Conservation (phyloP, 495 filamentous ascomycete species). For the Penicillium atrosanguineum region DNA sequence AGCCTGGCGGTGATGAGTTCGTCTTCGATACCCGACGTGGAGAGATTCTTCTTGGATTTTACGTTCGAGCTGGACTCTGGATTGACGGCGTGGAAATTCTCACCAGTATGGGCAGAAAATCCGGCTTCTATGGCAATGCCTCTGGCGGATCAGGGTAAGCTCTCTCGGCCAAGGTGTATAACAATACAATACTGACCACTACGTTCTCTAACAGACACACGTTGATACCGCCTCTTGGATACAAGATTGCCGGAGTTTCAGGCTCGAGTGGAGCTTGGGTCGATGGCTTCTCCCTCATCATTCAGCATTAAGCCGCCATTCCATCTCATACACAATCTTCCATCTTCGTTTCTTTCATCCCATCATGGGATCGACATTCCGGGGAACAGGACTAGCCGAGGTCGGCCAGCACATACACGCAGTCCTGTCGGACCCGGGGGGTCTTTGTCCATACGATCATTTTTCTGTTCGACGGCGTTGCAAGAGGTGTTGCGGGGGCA, state of each 20-base stretch:
- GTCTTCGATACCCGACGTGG: constrained; percentile 79
- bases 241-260: constrained; percentile 81
- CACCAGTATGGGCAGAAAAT: constrained; percentile 82
- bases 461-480: constrained; percentile 14
- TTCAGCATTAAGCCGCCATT: constrained; percentile 54
- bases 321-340: not conserved
- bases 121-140: constrained; percentile 79
- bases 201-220: constrained; percentile 60
- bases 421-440: constrained; percentile 6
- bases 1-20: constrained; percentile 72
- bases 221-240: constrained; percentile 85
- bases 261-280: constrained; percentile 82
- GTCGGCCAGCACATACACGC: constrained; percentile 15
- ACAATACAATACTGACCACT: constrained; percentile 17
- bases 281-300: constrained; percentile 85
- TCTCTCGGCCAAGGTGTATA: constrained; percentile 1
- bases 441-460: constrained; percentile 22
- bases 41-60: constrained; percentile 86
- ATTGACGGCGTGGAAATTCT: constrained; percentile 90
- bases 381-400: constrained; percentile 6
- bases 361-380: constrained; percentile 3
- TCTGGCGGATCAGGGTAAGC: constrained; percentile 78
- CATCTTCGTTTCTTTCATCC: constrained; percentile 4
- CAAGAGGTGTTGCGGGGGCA: constrained; percentile 11
- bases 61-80: constrained; percentile 76